Base-by-base conservation (phyloP, 768 basidiomycete genomes). In the Mycena latifolia region DNA sequence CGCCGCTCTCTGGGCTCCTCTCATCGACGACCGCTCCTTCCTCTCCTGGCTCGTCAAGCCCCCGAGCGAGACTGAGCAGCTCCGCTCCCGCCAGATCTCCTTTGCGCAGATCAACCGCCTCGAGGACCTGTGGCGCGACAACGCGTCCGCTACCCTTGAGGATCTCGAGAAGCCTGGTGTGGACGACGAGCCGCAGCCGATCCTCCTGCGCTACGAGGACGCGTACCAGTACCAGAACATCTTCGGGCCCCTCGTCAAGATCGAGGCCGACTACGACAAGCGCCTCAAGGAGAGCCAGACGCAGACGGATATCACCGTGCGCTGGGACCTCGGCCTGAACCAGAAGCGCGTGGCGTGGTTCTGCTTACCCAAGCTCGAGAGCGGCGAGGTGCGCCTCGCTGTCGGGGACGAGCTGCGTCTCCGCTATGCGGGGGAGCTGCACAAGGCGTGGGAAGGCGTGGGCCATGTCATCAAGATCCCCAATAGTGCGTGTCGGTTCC, bases 341-440 rank as follows among this genome's bases (percentile, higher is more conserved):
- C 98, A 99, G 81, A 99, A 98, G 80, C 89, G 98, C 31, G 92
- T 99, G n/a, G 97, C 98, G 0, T 99, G 97, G 95, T 99, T 99
- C 77, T 82, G 88, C 64, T 81, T 99, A 75, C 98, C 98, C 2
- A 99, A 99, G 80, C 84, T 99, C 62, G 98, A 99, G 81, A 97
- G 95, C 73, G 98, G 98, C 25, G 98, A 99, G 79, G 96, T 99
- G 24, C 87, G 96, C 71, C 83, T 99, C 52, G 98, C 98, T 0
- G 96, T 98, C 18, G 98, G 98, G 35, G 98, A 99, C 74, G 98
- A 99, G 74, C 78, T 99, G 66, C 83, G 97, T 72, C 76, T 99
- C 75, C 88, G 94, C 73, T 98, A 98, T 74, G 83, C 88, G 31
- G 96, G 95, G 9, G 93, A 95, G 75, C 75, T 95, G 69, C 94